Evolutionary conservation across 164 flowering plant genomes (phyloP).

Genomic region (Euptelea pleiosperma): DNA sequence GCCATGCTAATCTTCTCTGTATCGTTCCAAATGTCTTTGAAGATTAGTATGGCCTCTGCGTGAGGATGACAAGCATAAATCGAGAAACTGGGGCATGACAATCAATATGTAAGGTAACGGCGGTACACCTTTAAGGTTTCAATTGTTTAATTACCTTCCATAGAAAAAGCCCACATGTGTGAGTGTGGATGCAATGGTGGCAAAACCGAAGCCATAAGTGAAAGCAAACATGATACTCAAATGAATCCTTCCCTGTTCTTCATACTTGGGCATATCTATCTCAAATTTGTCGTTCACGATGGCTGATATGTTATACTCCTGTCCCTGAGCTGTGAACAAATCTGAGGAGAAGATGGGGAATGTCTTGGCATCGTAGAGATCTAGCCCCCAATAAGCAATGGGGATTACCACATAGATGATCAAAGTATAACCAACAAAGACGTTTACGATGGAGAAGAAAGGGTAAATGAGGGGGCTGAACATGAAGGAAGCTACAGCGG

Average conservation of each 20-base stretch:
- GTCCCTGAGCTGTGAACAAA: conserved; percentile 35
- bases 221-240: conserved; percentile 50
- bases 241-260: conserved; percentile 34
- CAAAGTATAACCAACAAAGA: conserved; percentile 31
- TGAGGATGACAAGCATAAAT: too few species aligned
- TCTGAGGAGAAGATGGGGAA: conserved; percentile 43
- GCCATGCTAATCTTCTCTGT: too few species aligned
- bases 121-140: too few species aligned
- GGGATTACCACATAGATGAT: conserved; percentile 34
- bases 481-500: conserved; percentile 34
- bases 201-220: conserved; percentile 55
- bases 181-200: conserved; percentile 48
- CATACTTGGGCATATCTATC: conserved; percentile 33
- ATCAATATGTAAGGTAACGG: too few species aligned
- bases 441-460: conserved; percentile 34
- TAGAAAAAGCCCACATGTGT: conserved; percentile 52
- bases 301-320: conserved; percentile 28
- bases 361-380: conserved; percentile 32
- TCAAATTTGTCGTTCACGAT: conserved; percentile 48
- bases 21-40: too few species aligned
- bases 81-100: too few species aligned
- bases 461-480: conserved; percentile 40
- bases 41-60: too few species aligned
- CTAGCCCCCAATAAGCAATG: conserved; percentile 34
- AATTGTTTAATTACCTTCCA: conserved; percentile 58